phyloP scores from a whole-genome alignment of 129 eudicot species.

The Scalesia atractyloides region DNA sequence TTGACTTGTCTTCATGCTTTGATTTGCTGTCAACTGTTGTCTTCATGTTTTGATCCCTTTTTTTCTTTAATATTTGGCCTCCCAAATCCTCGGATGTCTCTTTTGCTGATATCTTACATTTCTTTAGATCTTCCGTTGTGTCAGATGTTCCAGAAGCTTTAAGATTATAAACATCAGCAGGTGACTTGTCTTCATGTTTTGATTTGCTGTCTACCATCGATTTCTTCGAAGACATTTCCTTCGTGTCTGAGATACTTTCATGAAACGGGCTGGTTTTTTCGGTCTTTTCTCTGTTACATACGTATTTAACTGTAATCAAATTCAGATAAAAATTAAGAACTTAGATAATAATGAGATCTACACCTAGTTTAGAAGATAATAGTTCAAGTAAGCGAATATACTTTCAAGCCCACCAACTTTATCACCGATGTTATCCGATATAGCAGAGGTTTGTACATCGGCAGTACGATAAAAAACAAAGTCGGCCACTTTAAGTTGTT shows the following conservation, averaged over 20 bases:
- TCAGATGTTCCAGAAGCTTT: conserved; percentile 20
- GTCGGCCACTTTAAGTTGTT: conserved; percentile 66
- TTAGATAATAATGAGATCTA: conserved; percentile 13
- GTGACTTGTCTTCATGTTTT: conserved; percentile 21
- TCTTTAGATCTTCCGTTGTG: conserved; percentile 12
- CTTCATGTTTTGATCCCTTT: conserved; percentile 9
- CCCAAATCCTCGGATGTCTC: conserved; percentile 21
- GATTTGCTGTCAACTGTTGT: conserved; percentile 5
- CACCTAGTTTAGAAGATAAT: conserved; percentile 4
- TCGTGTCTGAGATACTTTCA: conserved; percentile 27
- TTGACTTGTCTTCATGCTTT: conserved; percentile 20
- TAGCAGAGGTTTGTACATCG: conserved; percentile 52
- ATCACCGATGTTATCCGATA: conserved; percentile 65
- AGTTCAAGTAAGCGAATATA: conserved; percentile 29
- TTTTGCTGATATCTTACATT: conserved; percentile 16
- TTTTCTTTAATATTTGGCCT: conserved; percentile 38
- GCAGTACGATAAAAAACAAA: conserved; percentile 75
- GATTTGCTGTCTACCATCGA: conserved; percentile 12
- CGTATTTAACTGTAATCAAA: conserved; percentile 57
- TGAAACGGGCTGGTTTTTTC: conserved; percentile 29
- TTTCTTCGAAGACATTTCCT: conserved; percentile 49
- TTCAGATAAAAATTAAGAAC: conserved; percentile 22
- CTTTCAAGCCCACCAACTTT: conserved; percentile 71
- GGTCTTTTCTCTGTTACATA: conserved; percentile 54
- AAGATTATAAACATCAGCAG: conserved; percentile 32